phyloP scores from a whole-genome alignment of 176 grass and related monocot genomes.

The Tillandsia fasciculata region DNA sequence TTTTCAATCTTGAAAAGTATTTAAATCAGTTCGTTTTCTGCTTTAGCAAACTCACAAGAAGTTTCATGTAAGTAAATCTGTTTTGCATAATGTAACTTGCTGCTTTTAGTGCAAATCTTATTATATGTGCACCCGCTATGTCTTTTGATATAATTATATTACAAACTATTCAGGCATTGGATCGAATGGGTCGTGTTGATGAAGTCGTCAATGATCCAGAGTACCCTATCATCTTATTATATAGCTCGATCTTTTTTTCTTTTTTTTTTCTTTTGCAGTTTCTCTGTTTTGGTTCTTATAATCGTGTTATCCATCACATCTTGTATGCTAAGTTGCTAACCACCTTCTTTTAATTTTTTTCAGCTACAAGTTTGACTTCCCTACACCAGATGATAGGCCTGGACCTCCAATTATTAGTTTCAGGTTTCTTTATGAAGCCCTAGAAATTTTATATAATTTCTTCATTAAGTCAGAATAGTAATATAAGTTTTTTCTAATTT shows the following conservation, averaged over 20 bases:
- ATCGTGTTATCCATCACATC: constrained; percentile 1
- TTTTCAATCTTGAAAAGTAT: constrained; percentile 2
- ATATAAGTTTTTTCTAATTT: neutral
- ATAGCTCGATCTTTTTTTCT: constrained; percentile 13
- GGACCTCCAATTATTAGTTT: constrained; percentile 97
- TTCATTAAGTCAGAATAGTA: neutral
- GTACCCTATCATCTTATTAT: constrained; percentile 33
- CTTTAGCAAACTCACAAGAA: neutral
- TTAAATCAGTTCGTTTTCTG: neutral
- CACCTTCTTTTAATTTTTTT: constrained; percentile 20
- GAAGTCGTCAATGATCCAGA: constrained; percentile 94
- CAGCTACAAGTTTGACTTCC: constrained; percentile 99
- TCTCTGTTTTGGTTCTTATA: constrained; percentile 6
- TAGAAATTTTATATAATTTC: constrained; percentile 2
- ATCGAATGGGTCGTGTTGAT: constrained; percentile 84
- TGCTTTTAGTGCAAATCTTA: neutral
- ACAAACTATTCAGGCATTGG: constrained; percentile 57
- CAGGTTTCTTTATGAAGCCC: constrained; percentile 44
- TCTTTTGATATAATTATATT: constrained; percentile 8
- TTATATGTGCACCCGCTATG: neutral
- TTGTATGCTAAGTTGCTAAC: constrained; percentile 9
- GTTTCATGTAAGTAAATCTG: too few species aligned
- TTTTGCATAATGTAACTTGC: neutral
- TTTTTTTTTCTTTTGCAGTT: constrained; percentile 8
- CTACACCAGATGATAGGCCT: constrained; percentile 81